A percentile compares a stretch with the other conserved stretches of the same genome.
These are phyloP conservation scores for Tylopilus felleus DNA, from an alignment of 768 basidiomycete species.

Conservation along the genomic window DNA sequence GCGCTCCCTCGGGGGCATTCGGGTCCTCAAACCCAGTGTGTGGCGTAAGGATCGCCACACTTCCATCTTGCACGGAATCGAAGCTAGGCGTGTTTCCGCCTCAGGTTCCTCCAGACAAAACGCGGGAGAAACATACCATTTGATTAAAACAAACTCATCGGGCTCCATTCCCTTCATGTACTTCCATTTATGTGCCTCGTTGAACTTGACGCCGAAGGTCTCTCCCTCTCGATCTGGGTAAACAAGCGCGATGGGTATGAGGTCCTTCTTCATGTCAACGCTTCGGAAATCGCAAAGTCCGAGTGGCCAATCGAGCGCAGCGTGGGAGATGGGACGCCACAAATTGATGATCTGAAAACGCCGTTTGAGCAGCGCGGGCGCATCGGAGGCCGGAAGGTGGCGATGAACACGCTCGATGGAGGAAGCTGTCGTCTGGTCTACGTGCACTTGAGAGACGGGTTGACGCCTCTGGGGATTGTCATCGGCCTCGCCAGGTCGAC, in stretches of 20 bases:
- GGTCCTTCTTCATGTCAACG: conserved; percentile 37
- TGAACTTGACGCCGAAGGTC: conserved; percentile 39
- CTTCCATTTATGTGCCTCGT: conserved; percentile 37
- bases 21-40: conserved; percentile 37
- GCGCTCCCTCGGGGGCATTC: conserved; percentile 29
- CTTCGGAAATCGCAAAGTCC: conserved; percentile 46
- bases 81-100: conserved; percentile 19
- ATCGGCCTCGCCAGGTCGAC: conserved; percentile 33
- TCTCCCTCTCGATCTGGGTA: conserved; percentile 45
- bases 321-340: conserved; percentile 49
- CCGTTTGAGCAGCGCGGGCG: conserved; percentile 35
- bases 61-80: conserved; percentile 35
- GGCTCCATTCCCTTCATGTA: conserved; percentile 38
- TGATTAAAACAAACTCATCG: conserved; percentile 47
- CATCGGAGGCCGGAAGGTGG: conserved; percentile 42
- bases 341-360: conserved; percentile 55
- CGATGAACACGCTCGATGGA: conserved; percentile 41
- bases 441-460: no score
- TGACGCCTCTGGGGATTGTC: conserved; percentile 41
- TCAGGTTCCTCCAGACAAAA: neutral
- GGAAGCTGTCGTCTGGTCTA: conserved; percentile 42
- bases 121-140: conserved; percentile 36
- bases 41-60: conserved; percentile 31
- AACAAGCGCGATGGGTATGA: conserved; percentile 36
- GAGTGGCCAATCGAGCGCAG: conserved; percentile 48